A percentile compares a stretch with the other conserved stretches of the same genome.
phyloP scores from a whole-genome alignment of 768 basidiomycete species.

The Obba rivulosa region DNA sequence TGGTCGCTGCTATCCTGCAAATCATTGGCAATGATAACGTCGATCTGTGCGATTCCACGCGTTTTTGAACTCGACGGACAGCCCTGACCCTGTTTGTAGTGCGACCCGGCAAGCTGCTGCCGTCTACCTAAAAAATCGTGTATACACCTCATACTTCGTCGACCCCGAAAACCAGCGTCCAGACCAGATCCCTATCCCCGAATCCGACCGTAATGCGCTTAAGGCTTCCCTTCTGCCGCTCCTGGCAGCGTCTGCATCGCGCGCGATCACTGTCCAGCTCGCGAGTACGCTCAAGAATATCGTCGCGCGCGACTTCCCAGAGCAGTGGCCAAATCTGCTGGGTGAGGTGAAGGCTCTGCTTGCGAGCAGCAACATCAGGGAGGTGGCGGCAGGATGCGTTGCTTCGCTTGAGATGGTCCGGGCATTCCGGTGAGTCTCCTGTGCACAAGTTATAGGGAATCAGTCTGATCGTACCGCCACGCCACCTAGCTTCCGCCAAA shows the following conservation, averaged over 20 bases:
- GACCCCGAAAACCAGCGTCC: constrained; percentile 42
- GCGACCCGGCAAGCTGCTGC: constrained; percentile 80
- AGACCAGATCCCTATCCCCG: constrained; percentile 57
- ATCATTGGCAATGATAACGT: constrained; percentile 77
- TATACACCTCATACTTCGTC: constrained; percentile 58
- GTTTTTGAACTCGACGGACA: constrained; percentile 17
- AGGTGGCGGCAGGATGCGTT: constrained; percentile 79
- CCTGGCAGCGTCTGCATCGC: constrained; percentile 61
- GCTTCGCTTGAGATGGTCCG: constrained; percentile 73
- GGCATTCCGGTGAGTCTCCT: constrained; percentile 56
- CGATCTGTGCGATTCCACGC: constrained; percentile 62
- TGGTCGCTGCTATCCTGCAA: constrained; percentile 78
- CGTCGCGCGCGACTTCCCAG: constrained; percentile 73
- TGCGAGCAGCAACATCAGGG: constrained; percentile 54
- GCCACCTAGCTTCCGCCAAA: constrained; percentile 62
- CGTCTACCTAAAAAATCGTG: constrained; percentile 90
- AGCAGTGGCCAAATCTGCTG: constrained; percentile 66
- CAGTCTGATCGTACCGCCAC: not conserved
- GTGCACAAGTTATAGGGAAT: not conserved
- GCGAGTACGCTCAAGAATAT: constrained; percentile 68
- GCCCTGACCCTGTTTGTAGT: constrained; percentile 31
- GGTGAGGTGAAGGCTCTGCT: constrained; percentile 63
- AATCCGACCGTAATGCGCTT: constrained; percentile 69
- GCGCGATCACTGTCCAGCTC: constrained; percentile 70
- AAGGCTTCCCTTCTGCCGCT: constrained; percentile 63